These are phyloP conservation scores for Peniophora sp. DNA, from an alignment of 1,284 basidiomycete species.

Conservation along the genomic window DNA sequence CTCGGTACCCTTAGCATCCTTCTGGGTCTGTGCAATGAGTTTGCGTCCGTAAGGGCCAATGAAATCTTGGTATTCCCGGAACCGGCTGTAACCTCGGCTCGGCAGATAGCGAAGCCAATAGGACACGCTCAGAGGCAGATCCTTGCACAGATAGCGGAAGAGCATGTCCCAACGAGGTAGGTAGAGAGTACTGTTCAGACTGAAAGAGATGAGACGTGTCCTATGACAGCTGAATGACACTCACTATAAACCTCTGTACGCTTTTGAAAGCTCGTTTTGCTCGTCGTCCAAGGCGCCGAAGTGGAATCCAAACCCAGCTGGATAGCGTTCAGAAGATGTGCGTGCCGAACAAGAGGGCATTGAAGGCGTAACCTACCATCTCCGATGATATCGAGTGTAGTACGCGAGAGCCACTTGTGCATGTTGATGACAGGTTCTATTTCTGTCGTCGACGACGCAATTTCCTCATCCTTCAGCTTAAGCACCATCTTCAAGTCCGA, in stretches of 20 bases:
- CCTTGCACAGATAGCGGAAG: slow-evolving; percentile 16
- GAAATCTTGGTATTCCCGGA: slow-evolving; percentile 12
- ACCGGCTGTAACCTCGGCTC: slow-evolving; percentile 14
- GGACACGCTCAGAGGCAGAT: slow-evolving; percentile 14
- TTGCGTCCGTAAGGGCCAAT: slow-evolving; percentile 17
- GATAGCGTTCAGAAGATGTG: neutral
- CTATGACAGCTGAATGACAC: slow-evolving; percentile 3
- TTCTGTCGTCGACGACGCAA: neutral
- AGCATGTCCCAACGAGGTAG: slow-evolving; percentile 10
- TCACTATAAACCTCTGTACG: slow-evolving; percentile 23
- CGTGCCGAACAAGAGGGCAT: neutral
- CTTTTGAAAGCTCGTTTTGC: slow-evolving; percentile 14
- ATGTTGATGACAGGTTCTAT: slow-evolving; percentile 6
- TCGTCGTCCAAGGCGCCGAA: slow-evolving; percentile 20
- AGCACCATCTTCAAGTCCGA: slow-evolving; percentile 8
- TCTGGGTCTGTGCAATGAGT: slow-evolving; percentile 13
- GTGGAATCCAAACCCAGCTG: slow-evolving; percentile 22
- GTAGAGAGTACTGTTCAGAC: slow-evolving; percentile 11
- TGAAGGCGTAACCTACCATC: slow-evolving; percentile 15
- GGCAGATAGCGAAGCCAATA: slow-evolving; percentile 16
- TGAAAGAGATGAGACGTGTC: neutral
- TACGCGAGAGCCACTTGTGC: slow-evolving; percentile 18
- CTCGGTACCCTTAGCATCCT: slow-evolving; percentile 4
- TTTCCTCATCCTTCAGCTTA: slow-evolving; percentile 12
- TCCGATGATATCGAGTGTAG: slow-evolving; percentile 24